Percentiles rank a stretch among this genome's conserved stretches.
Conservation (phyloP, 2,329 filamentous ascomycete genomes). For the Fusarium sp. region DNA sequence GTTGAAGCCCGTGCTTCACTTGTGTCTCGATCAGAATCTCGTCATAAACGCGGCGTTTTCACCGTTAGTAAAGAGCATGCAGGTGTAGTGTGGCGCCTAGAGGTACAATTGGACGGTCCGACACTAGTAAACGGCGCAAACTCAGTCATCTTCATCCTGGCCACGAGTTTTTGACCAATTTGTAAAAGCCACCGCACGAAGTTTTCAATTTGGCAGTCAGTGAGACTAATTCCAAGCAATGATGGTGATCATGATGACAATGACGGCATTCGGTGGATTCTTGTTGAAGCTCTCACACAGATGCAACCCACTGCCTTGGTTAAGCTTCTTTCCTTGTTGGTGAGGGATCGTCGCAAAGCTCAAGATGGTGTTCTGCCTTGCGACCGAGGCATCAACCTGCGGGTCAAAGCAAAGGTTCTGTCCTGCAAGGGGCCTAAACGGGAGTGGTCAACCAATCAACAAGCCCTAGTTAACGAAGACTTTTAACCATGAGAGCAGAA, state of each 20-base stretch:
- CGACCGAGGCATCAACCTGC: slow-evolving; percentile 35
- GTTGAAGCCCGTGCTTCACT: slow-evolving; percentile 8
- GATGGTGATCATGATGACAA: slow-evolving; percentile 29
- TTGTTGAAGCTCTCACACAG: slow-evolving; percentile 8
- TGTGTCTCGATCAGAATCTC: slow-evolving; percentile 20
- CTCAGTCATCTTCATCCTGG: not conserved
- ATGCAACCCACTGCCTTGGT: slow-evolving; percentile 7
- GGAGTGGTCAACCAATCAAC: slow-evolving; percentile 30
- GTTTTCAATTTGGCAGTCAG: slow-evolving; percentile 1
- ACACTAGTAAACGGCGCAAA: slow-evolving; percentile 7
- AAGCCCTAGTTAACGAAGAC: slow-evolving; percentile 10
- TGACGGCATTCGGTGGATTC: slow-evolving; percentile 34
- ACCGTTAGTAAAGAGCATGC: slow-evolving; percentile 36
- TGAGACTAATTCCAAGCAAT: slow-evolving; percentile 8
- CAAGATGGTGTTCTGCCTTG: slow-evolving; percentile 38
- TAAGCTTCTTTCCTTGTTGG: slow-evolving; percentile 41
- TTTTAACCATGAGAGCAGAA: slow-evolving; percentile 20
- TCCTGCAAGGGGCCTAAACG: slow-evolving; percentile 34
- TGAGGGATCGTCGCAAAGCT: slow-evolving; percentile 28
- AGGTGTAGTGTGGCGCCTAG: slow-evolving; percentile 16
- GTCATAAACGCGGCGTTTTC: slow-evolving; percentile 15
- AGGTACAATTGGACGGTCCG: not conserved
- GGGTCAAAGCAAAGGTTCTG: slow-evolving; percentile 16
- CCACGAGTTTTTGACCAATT: slow-evolving; percentile 11
- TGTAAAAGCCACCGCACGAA: not conserved